Evolutionary conservation across 345 rosid genomes (phyloP).

Genomic region (Populus nigra): DNA sequence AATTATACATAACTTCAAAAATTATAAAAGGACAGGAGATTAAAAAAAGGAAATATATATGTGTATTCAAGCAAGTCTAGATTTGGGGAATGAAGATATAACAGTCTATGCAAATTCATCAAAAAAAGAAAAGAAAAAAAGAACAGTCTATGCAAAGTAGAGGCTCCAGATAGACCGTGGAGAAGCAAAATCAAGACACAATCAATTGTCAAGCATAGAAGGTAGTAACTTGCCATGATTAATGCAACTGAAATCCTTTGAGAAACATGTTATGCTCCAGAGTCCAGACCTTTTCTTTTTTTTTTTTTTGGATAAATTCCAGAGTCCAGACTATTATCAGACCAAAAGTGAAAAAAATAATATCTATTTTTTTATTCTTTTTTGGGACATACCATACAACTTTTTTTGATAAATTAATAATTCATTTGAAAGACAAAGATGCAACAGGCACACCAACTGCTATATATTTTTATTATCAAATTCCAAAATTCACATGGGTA

Average conservation of each 20-base stretch:
- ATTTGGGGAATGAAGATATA: not conserved
- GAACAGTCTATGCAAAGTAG: not conserved
- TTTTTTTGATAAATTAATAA: not conserved
- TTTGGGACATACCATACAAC: not conserved
- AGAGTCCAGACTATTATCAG: not conserved
- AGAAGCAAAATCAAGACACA: not conserved
- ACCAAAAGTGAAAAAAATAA: not conserved
- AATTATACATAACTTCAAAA: not conserved
- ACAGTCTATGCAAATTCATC: not conserved
- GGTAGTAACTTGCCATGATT: not conserved
- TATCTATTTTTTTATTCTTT: not conserved
- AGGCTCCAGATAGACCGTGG: not conserved
- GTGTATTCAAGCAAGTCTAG: not conserved
- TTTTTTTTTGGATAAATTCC: no score
- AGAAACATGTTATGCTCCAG: not conserved
- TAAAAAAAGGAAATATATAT: not conserved
- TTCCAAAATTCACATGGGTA: not conserved
- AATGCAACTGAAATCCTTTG: not conserved
- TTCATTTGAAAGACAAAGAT: not conserved
- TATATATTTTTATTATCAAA: not conserved
- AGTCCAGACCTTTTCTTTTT: no score
- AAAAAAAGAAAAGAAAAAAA: no score
- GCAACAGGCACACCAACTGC: not conserved
- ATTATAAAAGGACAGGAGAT: not conserved
- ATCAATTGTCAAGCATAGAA: not conserved